These are phyloP conservation scores for Candida silvicultrix DNA, from an alignment of 805 yeast genomes.

Conservation along the genomic window DNA sequence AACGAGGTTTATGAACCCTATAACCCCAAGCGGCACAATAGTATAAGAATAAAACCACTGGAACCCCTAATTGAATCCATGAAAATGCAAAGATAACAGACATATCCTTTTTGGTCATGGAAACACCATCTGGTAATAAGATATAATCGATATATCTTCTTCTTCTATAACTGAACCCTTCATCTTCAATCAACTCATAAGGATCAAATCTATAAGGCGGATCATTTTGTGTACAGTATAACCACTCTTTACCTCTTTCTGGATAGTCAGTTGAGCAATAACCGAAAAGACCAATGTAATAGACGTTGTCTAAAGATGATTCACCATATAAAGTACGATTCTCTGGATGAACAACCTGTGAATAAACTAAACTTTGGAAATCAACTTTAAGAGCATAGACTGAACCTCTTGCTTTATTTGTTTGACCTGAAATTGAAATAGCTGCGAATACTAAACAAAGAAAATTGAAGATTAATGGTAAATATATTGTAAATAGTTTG, in stretches of 20 bases:
- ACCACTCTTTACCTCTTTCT: neutral
- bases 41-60: neutral
- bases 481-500: neutral
- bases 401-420: neutral
- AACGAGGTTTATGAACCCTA: neutral
- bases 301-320: neutral
- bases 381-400: neutral
- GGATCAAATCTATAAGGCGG: neutral
- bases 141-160: too few species aligned
- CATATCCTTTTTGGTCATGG: neutral
- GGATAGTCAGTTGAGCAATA: neutral
- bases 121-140: neutral
- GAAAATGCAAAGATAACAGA: neutral
- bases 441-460: neutral
- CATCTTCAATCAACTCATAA: neutral
- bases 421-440: neutral
- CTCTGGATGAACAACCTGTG: neutral
- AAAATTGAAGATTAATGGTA: neutral
- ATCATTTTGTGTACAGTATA: neutral
- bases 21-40: neutral
- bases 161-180: neutral
- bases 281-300: neutral
- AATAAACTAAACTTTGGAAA: neutral
- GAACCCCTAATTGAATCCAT: neutral
- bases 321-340: neutral